Evolutionary conservation across 78 protist genomes (phyloP).

Genomic region (Chrysochromulina parva): DNA sequence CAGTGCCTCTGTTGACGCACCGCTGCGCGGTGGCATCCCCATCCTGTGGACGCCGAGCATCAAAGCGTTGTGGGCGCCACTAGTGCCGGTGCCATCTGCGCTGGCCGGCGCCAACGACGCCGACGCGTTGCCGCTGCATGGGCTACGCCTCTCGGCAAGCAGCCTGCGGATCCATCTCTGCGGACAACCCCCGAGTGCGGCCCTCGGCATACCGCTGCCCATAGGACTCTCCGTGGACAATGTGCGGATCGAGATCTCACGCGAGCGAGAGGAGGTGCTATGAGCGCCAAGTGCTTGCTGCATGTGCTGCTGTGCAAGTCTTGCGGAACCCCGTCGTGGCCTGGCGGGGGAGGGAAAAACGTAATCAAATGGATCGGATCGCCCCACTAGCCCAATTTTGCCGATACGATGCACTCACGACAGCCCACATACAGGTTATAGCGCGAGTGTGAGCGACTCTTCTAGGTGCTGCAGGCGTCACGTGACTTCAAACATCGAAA

Average conservation of each 20-base stretch:
- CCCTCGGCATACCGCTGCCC: neutral
- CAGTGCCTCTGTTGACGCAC: neutral
- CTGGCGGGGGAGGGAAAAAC: no score
- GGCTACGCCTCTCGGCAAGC: conserved; percentile 7
- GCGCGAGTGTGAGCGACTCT: no score
- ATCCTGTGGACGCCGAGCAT: conserved; percentile 5
- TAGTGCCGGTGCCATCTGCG: neutral
- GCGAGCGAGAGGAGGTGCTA: neutral
- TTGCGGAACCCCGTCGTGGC: no score
- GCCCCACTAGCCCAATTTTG: no score
- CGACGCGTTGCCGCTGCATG: neutral
- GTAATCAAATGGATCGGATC: no score
- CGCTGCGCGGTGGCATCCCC: neutral
- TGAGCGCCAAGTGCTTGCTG: no score
- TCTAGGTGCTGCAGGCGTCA: no score
- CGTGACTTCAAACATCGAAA: no score
- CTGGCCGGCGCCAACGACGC: no score
- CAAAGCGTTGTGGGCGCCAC: neutral
- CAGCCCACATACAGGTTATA: no score
- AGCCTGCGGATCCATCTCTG: neutral
- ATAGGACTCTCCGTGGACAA: neutral
- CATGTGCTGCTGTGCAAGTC: no score
- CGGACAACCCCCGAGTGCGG: neutral
- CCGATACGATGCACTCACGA: no score
- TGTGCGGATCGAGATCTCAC: neutral